Conservation (phyloP, 1,284 basidiomycete species). For the Athelia psychrophila region DNA sequence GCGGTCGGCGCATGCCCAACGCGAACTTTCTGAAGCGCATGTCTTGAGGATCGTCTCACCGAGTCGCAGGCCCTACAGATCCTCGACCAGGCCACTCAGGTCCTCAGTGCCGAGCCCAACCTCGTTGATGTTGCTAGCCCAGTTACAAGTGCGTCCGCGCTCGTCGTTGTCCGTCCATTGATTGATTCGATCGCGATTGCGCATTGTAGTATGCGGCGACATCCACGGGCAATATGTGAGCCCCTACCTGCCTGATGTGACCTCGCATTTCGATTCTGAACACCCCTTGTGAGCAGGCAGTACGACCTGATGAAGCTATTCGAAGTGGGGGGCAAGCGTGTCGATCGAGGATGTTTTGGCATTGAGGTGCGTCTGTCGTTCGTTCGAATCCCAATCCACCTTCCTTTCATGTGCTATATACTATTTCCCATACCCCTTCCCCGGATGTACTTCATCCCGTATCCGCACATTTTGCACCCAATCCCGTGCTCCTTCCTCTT, state of each 20-base stretch:
- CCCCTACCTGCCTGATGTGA: conserved; percentile 12
- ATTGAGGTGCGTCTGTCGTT: conserved; percentile 67
- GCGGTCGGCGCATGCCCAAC: conserved; percentile 56
- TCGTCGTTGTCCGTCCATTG: conserved; percentile 8
- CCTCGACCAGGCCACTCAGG: conserved; percentile 71
- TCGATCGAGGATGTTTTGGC: conserved; percentile 95
- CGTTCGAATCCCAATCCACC: too few species aligned
- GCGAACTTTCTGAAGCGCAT: conserved; percentile 86
- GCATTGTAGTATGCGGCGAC: conserved; percentile 87
- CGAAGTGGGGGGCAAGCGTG: conserved; percentile 97
- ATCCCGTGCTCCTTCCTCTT: conserved; percentile 7
- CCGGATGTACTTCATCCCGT: conserved; percentile 8
- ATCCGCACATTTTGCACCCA: too few species aligned
- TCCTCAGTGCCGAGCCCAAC: conserved; percentile 84
- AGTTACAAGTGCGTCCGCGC: conserved; percentile 75
- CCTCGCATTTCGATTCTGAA: conserved; percentile 10
- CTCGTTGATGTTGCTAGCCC: conserved; percentile 87
- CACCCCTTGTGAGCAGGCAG: conserved; percentile 36
- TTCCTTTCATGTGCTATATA: too few species aligned
- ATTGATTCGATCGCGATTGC: conserved; percentile 1
- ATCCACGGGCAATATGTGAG: conserved; percentile 98
- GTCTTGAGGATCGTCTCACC: conserved; percentile 92
- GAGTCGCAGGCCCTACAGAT: conserved; percentile 91
- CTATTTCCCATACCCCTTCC: too few species aligned
- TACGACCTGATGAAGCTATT: conserved; percentile 99